Percentiles rank a stretch among this genome's conserved stretches.
Conservation (phyloP, 2,329 filamentous ascomycete genomes). For the Ceratocystis cubensis region DNA sequence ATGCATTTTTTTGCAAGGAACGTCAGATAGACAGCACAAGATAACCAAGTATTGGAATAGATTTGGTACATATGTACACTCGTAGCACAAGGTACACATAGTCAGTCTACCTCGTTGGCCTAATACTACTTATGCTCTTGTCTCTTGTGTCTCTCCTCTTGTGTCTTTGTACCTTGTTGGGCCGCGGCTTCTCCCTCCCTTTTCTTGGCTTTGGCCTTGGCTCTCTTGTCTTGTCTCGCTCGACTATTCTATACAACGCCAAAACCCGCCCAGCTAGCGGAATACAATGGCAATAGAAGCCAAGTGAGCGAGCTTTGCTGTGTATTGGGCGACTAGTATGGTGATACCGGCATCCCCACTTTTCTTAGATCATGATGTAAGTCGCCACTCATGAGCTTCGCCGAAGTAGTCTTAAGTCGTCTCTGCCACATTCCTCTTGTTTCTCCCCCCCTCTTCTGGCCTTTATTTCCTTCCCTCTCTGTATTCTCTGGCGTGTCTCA, state of each 20-base stretch:
- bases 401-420: constrained; percentile 1
- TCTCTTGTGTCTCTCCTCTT: neutral
- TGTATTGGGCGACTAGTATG: no score
- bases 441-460: neutral
- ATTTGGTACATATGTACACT: neutral
- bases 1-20: neutral
- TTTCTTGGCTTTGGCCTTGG: no score
- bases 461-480: neutral
- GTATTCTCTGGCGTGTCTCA: neutral
- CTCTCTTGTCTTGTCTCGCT: no score
- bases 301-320: no score
- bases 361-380: constrained; percentile 4
- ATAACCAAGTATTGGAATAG: neutral
- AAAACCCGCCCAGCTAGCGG: no score
- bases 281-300: no score
- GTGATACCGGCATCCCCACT: neutral
- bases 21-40: neutral
- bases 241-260: no score
- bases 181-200: no score
- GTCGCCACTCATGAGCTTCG: constrained; percentile 4
- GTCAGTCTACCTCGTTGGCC: neutral
- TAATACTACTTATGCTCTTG: neutral
- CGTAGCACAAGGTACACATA: neutral
- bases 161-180: neutral
- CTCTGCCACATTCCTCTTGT: neutral